Evolutionary conservation across 495 filamentous ascomycete genomes (phyloP), one percentile per base, ranked within the genome.

Genomic region (Aspergillus avenaceus): DNA sequence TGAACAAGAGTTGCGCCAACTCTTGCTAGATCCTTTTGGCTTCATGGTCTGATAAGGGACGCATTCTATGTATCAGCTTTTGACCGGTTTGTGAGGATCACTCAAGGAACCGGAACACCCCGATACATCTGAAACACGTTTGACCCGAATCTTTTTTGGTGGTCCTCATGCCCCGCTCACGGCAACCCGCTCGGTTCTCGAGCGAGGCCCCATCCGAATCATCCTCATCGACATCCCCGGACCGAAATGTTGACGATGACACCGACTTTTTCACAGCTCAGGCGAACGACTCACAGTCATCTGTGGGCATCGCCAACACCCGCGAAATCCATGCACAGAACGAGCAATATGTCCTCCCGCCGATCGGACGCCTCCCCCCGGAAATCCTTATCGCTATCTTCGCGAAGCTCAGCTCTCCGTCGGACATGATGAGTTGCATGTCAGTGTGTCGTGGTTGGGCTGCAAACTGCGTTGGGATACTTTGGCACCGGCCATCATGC

Each of bases 341-440:
- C 58, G 83, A 84, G 55, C 60, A 67, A 19, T 80, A 81, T 54
- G 63, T 70, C 31, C 56, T 82, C 14, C 83, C 88, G 16, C 91
- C 91, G 34, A 84, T 97, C 54, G 82, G 86, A 42, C 81, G 84
- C 37, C 80, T 99, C 24, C 95, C 95, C 11, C 89, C 90, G 55
- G 95, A 99, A 74, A 85, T 99, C 40, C 79, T 97, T 45, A 97
- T 99, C 54, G 80, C 83, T 61, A 87, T 96, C 47, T 97, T 99
- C 70, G 76, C 87, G 12, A 93, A 90, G 62, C 82, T 99, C 36
- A 81, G 67, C 59, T 83, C 80, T 25, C 77, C 88, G 3, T 65
- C 67, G 4, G 93, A 97, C 60, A 79, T 97, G 52, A 74, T 87
- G 53, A 85, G 83, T 65, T 92, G 89, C 64, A 92, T 99, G 88